A percentile compares a stretch with the other conserved stretches of the same genome.
Conservation (phyloP, 192 early-diverging fungal species). For the Phlyctochytrium planicorne region DNA sequence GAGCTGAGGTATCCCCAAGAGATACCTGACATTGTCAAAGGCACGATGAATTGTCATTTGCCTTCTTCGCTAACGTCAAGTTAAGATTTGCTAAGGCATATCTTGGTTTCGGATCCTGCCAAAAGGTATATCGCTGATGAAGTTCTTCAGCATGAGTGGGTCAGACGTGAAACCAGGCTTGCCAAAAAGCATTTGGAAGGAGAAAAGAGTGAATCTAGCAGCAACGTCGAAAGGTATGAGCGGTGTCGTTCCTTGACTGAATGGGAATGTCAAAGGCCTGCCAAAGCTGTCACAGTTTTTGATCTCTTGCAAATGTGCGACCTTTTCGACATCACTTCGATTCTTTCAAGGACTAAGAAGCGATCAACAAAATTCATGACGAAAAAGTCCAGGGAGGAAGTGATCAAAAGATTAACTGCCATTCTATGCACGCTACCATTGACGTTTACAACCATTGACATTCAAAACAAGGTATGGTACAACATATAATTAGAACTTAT, state of each 20-base stretch:
- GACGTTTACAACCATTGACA: not conserved
- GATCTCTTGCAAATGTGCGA: not conserved
- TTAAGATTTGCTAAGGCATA: not conserved
- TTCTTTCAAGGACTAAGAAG: not conserved
- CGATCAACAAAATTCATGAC: conserved; percentile 3
- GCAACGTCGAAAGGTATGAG: not conserved
- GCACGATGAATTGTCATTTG: not conserved
- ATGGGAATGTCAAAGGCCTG: no score
- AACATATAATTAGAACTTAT: not conserved
- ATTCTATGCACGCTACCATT: conserved; percentile 1
- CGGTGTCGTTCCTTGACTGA: no score
- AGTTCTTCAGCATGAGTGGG: conserved; percentile 1
- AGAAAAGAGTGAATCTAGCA: not conserved
- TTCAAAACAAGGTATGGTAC: not conserved
- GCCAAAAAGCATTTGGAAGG: no score
- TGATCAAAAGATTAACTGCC: not conserved
- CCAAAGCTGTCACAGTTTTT: not conserved
- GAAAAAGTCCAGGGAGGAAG: not conserved
- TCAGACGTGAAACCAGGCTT: not conserved
- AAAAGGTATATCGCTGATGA: not conserved
- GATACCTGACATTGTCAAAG: not conserved
- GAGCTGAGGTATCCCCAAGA: not conserved
- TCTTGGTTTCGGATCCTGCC: not conserved
- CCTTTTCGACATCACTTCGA: not conserved
- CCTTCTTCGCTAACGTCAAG: not conserved